phyloP scores from a whole-genome alignment of 768 basidiomycete species.

The Saitozyma podzolica region DNA sequence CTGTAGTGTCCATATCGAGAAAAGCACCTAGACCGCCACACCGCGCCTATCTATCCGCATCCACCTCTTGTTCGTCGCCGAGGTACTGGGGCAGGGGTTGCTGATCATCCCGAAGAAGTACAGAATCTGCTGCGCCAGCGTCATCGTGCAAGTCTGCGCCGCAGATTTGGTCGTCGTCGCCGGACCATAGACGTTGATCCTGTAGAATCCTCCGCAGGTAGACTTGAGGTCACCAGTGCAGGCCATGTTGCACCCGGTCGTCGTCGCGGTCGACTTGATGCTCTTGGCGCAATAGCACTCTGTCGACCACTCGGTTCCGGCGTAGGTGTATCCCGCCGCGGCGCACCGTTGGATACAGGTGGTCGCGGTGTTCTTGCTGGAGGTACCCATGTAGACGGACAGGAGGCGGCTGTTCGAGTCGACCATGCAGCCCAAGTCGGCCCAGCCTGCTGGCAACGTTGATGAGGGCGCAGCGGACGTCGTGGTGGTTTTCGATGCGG shows the following conservation, averaged over 20 bases:
- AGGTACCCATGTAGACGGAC: not conserved
- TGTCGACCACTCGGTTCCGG: not conserved
- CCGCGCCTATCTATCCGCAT: too few species aligned
- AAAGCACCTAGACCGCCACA: too few species aligned
- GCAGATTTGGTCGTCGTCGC: too few species aligned
- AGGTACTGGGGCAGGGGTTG: too few species aligned
- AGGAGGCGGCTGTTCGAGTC: conserved; percentile 1
- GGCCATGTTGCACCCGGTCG: conserved; percentile 17
- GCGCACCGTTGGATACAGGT: conserved; percentile 7
- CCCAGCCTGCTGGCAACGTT: not conserved
- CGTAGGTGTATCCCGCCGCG: not conserved
- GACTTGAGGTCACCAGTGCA: conserved; percentile 23
- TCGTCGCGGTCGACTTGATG: conserved; percentile 3
- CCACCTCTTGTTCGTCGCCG: too few species aligned
- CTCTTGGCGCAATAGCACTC: conserved; percentile 27
- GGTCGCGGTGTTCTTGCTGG: not conserved
- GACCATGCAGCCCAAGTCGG: not conserved
- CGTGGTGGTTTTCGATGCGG: not conserved
- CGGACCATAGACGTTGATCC: conserved; percentile 1
- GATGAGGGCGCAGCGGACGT: conserved; percentile 1
- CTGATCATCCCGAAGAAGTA: too few species aligned
- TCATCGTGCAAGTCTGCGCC: too few species aligned
- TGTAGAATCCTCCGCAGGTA: conserved; percentile 25
- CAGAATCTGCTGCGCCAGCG: too few species aligned
- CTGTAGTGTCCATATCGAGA: too few species aligned